phyloP scores from a whole-genome alignment of 345 rosid species.

The Acer saccharum region DNA sequence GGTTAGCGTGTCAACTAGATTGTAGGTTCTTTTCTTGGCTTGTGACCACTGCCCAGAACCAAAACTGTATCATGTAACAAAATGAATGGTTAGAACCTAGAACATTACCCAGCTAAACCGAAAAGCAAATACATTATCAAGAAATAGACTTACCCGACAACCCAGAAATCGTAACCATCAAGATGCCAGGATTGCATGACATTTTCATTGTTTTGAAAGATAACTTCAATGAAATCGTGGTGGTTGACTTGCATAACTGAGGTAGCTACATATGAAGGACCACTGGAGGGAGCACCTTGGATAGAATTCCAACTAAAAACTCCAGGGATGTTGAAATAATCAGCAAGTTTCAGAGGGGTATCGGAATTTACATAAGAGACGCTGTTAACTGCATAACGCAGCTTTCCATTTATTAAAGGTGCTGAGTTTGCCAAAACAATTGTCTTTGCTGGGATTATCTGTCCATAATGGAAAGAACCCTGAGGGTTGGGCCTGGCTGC shows the following conservation, averaged over 20 bases:
- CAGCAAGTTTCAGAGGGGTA: conserved; percentile 90
- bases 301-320: conserved; percentile 56
- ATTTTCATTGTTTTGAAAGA: conserved; percentile 76
- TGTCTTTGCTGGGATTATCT: conserved; percentile 51
- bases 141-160: conserved; percentile 64
- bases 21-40: conserved; percentile 57
- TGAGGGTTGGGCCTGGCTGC: conserved; percentile 99
- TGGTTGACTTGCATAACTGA: conserved; percentile 59
- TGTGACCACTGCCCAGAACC: conserved; percentile 78
- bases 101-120: not conserved
- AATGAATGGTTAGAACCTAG: conserved; percentile 26
- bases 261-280: conserved; percentile 54
- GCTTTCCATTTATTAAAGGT: conserved; percentile 75
- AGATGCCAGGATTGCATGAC: conserved; percentile 90
- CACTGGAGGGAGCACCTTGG: conserved; percentile 53
- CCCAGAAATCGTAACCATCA: conserved; percentile 96
- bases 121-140: not conserved
- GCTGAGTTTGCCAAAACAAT: conserved; percentile 71
- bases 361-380: conserved; percentile 74
- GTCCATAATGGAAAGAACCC: conserved; percentile 90
- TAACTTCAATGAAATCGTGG: conserved; percentile 71
- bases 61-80: conserved; percentile 42
- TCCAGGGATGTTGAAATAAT: conserved; percentile 67
- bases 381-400: conserved; percentile 76
- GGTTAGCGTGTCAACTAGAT: conserved; percentile 69